Conservation (phyloP, 2,329 filamentous ascomycete species). For the Trichophyton benhamiae region DNA sequence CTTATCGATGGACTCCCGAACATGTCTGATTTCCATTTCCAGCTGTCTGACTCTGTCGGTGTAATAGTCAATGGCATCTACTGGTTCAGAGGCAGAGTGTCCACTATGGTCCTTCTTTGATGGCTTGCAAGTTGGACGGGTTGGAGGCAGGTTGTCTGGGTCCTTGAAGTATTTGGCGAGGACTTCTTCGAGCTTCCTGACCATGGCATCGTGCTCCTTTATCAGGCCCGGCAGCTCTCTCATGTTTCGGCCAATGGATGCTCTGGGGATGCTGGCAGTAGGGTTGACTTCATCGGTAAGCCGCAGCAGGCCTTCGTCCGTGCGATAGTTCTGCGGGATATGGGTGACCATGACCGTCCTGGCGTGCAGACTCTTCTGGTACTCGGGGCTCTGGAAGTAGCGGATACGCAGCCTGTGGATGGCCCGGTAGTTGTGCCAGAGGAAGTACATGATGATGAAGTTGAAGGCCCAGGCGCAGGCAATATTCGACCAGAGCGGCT, state of each 20-base stretch:
- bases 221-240: constrained; percentile 80
- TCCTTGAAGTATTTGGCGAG: constrained; percentile 85
- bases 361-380: constrained; percentile 75
- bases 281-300: constrained; percentile 72
- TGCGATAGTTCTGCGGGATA: constrained; percentile 61
- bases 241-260: constrained; percentile 79
- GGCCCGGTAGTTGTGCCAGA: constrained; percentile 82
- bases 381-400: constrained; percentile 79
- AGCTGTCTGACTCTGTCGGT: constrained; percentile 72
- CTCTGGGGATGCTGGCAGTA: constrained; percentile 64
- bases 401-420: constrained; percentile 57
- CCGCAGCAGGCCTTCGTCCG: constrained; percentile 75
- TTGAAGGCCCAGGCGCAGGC: constrained; percentile 54
- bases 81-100: constrained; percentile 46
- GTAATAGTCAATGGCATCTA: constrained; percentile 90
- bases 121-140: constrained; percentile 65
- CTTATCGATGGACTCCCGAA: constrained; percentile 69
- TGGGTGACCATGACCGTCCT: constrained; percentile 53
- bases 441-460: constrained; percentile 60
- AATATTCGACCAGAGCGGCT: constrained; percentile 48
- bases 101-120: constrained; percentile 66
- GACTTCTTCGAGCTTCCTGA: constrained; percentile 69
- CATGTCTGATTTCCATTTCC: constrained; percentile 72
- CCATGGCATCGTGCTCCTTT: constrained; percentile 65
- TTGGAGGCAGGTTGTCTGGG: constrained; percentile 63